phyloP scores from a whole-genome alignment of 1,284 basidiomycete species.

The Rhodotorula sp. region DNA sequence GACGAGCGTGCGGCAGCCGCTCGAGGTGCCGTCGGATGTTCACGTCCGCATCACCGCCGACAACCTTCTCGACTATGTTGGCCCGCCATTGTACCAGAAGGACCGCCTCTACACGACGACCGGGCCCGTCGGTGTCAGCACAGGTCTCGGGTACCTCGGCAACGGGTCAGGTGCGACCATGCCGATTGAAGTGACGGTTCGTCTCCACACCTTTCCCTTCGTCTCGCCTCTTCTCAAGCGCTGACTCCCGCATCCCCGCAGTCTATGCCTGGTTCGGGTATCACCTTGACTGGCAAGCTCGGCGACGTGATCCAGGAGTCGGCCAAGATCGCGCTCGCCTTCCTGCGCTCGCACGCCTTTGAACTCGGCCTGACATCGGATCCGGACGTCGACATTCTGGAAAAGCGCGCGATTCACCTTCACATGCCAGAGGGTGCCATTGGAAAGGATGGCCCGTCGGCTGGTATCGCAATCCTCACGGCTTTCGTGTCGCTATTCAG shows the following conservation, averaged over 20 bases:
- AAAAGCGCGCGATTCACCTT: slow-evolving; percentile 81
- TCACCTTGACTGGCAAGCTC: slow-evolving; percentile 93
- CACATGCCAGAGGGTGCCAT: slow-evolving; percentile 98
- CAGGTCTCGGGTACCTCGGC: slow-evolving; percentile 90
- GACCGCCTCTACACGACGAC: slow-evolving; percentile 81
- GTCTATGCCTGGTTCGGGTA: slow-evolving; percentile 90
- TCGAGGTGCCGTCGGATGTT: slow-evolving; percentile 76
- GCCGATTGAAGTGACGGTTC: slow-evolving; percentile 89
- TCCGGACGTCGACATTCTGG: slow-evolving; percentile 66
- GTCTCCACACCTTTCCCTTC: slow-evolving; percentile 47
- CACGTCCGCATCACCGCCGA: slow-evolving; percentile 80
- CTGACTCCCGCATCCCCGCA: slow-evolving; percentile 49
- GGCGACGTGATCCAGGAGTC: slow-evolving; percentile 97
- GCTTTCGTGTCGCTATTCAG: slow-evolving; percentile 91
- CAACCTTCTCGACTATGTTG: slow-evolving; percentile 93
- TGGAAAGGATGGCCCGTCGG: slow-evolving; percentile 96
- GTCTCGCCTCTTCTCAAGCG: not conserved
- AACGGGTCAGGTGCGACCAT: slow-evolving; percentile 96
- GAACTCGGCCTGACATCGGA: slow-evolving; percentile 78
- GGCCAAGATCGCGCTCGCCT: slow-evolving; percentile 89
- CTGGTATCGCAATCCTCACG: slow-evolving; percentile 87
- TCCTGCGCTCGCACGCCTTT: slow-evolving; percentile 87
- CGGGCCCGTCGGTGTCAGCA: slow-evolving; percentile 89
- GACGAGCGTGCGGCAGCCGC: slow-evolving; percentile 57
- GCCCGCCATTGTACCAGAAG: slow-evolving; percentile 92